A percentile compares a stretch with the other conserved stretches of the same genome.
These are phyloP conservation scores for Gossypium davidsonii DNA, from an alignment of 441 rosid genomes.

Conservation along the genomic window DNA sequence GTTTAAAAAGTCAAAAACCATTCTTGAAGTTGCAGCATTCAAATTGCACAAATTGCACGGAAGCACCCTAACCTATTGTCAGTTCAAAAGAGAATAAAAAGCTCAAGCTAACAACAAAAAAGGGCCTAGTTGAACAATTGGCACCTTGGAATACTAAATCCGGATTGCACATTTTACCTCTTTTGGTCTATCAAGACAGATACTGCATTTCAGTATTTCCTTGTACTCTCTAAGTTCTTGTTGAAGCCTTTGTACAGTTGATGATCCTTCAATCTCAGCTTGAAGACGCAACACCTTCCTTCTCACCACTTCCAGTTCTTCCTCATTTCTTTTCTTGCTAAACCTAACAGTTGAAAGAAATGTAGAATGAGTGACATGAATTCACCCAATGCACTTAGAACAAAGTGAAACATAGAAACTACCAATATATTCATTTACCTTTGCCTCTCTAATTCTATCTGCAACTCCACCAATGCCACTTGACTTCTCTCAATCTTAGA, in stretches of 20 bases:
- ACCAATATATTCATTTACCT: conserved; percentile 39
- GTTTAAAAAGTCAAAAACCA: too few species aligned
- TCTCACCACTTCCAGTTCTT: conserved; percentile 60
- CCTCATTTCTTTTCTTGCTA: conserved; percentile 70
- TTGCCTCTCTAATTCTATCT: conserved; percentile 63
- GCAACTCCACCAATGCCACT: conserved; percentile 43
- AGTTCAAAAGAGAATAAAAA: too few species aligned
- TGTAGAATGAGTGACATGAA: background rate
- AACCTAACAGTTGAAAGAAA: conserved; percentile 46
- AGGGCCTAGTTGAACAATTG: background rate
- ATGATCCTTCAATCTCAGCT: conserved; percentile 63
- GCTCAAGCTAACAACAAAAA: background rate
- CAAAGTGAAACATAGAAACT: background rate
- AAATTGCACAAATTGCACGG: too few species aligned
- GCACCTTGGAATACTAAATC: conserved; percentile 5
- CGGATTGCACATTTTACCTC: conserved; percentile 48
- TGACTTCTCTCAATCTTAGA: conserved; percentile 53
- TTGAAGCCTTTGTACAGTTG: conserved; percentile 61
- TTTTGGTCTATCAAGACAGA: conserved; percentile 82
- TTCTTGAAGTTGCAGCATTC: too few species aligned
- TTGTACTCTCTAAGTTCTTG: conserved; percentile 80
- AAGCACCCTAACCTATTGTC: too few species aligned
- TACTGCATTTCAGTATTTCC: conserved; percentile 86
- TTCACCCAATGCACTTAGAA: background rate
- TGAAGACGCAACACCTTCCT: conserved; percentile 59